Conservation (phyloP, 257 asterid species). For the Marsdenia floribunda region DNA sequence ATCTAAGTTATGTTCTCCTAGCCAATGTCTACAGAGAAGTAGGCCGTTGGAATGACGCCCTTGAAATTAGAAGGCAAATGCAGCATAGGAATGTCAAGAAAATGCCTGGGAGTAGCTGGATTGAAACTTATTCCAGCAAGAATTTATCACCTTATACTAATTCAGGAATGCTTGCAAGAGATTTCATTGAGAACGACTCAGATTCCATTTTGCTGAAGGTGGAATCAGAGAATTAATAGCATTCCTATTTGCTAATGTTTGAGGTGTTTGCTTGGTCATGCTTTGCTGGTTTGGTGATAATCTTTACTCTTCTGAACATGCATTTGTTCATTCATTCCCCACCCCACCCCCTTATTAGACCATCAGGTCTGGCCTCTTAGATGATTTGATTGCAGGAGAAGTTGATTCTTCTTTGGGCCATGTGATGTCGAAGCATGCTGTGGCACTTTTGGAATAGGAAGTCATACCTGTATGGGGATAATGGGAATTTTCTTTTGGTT, state of each 20-base stretch:
- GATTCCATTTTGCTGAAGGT: slow-evolving; percentile 4
- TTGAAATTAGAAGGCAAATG: slow-evolving; percentile 52
- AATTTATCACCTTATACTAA: slow-evolving; percentile 14
- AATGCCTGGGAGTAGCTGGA: slow-evolving; percentile 80
- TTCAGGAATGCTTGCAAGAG: slow-evolving; percentile 12
- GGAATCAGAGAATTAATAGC: not conserved
- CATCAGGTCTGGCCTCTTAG: not conserved
- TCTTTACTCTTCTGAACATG: not conserved
- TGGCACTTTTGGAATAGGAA: not conserved
- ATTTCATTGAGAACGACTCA: slow-evolving; percentile 4
- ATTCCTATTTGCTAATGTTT: not conserved
- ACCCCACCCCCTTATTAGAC: not conserved
- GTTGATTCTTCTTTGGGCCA: not conserved
- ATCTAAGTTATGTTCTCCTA: slow-evolving; percentile 71
- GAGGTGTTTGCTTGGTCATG: not conserved
- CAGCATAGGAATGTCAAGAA: slow-evolving; percentile 50
- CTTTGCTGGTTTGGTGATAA: not conserved
- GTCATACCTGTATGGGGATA: not conserved
- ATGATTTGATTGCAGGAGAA: not conserved
- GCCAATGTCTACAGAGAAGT: slow-evolving; percentile 66
- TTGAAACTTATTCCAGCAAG: slow-evolving; percentile 34
- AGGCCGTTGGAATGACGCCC: slow-evolving; percentile 84
- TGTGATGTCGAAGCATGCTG: not conserved
- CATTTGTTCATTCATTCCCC: not conserved
- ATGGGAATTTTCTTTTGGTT: not conserved